A percentile compares a stretch with the other conserved stretches of the same genome.
phyloP scores from a whole-genome alignment of 192 early-diverging fungal species.

The Dissophora ornata region DNA sequence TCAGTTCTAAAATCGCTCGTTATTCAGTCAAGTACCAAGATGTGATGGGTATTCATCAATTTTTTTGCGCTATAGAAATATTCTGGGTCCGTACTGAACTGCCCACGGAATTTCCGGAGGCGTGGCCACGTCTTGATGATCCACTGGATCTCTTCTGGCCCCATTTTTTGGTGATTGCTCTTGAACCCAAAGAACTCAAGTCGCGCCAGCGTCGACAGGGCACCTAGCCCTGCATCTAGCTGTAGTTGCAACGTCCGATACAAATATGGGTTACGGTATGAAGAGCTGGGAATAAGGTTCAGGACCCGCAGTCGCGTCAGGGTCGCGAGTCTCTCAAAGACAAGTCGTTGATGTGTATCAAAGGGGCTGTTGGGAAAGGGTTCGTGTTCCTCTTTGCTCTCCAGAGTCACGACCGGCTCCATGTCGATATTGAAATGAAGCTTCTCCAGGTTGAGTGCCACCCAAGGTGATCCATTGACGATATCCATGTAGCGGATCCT shows the following conservation, averaged over 20 bases:
- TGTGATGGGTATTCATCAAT: not conserved
- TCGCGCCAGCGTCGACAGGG: not conserved
- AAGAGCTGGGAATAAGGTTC: too few relatives aligned
- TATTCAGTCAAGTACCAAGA: slow-evolving; percentile 9
- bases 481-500: slow-evolving; percentile 8
- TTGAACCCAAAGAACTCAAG: not conserved
- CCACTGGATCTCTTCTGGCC: slow-evolving; percentile 5
- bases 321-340: slow-evolving; percentile 5
- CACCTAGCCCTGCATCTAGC: not conserved
- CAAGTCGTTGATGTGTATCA: slow-evolving; percentile 3
- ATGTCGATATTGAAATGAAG: slow-evolving; percentile 3
- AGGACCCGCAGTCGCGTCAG: not conserved
- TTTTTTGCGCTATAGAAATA: not conserved
- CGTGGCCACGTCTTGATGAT: slow-evolving; percentile 3
- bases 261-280: not conserved
- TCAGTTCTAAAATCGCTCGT: too few relatives aligned
- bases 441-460: not conserved
- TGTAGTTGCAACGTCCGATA: not conserved
- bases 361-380: too few relatives aligned
- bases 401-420: too few relatives aligned
- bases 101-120: not conserved
- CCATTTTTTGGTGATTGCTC: not conserved
- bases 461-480: slow-evolving; percentile 3
- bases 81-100: not conserved
- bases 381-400: not conserved